Evolutionary conservation across 257 asterid species (phyloP).

Genomic region (Ajuga chamaepitys): DNA sequence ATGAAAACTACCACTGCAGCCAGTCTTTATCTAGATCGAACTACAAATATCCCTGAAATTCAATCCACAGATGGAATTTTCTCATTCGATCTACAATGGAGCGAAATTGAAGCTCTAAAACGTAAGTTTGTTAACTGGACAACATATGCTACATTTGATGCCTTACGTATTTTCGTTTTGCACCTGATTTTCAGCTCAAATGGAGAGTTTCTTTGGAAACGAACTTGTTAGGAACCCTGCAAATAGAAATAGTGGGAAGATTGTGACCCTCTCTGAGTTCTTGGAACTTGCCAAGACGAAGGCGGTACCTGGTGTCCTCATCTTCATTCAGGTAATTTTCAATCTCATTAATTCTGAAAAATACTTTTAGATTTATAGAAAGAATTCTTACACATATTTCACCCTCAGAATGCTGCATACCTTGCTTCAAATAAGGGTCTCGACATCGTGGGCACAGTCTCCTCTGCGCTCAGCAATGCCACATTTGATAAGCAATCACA

Average conservation of each 20-base stretch:
- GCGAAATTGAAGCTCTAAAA: constrained; percentile 53
- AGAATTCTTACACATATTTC: not conserved
- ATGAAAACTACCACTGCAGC: constrained; percentile 73
- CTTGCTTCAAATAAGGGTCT: constrained; percentile 59
- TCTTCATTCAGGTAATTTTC: constrained; percentile 37
- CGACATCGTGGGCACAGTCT: constrained; percentile 47
- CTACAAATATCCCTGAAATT: constrained; percentile 41
- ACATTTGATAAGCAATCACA: constrained; percentile 46
- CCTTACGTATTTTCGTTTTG: not conserved
- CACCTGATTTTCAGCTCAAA: constrained; percentile 45
- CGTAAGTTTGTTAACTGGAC: constrained; percentile 35
- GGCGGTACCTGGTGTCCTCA: constrained; percentile 45
- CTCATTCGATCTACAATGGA: constrained; percentile 82
- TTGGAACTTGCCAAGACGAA: constrained; percentile 58
- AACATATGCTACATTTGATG: not conserved
- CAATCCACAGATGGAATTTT: constrained; percentile 62
- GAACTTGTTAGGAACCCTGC: constrained; percentile 48
- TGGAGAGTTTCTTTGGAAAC: constrained; percentile 31
- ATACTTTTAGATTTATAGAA: too few relatives aligned
- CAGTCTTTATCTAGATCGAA: constrained; percentile 37
- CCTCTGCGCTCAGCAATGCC: constrained; percentile 53
- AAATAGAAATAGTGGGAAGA: constrained; percentile 61
- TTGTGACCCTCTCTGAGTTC: constrained; percentile 57
- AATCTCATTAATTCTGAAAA: too few relatives aligned
- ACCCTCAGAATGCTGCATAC: constrained; percentile 57